phyloP scores from a whole-genome alignment of 1,284 basidiomycete genomes.

The Cryptococcus sp. region DNA sequence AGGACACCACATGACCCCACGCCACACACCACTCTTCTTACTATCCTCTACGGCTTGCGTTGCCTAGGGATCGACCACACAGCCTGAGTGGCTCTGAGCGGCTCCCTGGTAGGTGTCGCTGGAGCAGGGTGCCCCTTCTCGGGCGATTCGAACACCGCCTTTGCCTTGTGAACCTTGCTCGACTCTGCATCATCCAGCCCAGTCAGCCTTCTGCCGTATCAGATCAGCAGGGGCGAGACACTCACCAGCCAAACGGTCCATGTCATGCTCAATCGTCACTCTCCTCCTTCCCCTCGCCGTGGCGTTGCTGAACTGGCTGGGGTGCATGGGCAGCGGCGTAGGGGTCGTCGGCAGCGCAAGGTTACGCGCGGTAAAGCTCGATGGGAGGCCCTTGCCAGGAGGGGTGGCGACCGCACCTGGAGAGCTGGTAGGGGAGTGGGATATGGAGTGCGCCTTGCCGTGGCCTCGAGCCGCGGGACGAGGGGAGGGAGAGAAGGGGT shows the following conservation, averaged over 20 bases:
- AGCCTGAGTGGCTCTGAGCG: slow-evolving; percentile 11
- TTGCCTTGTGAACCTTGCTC: slow-evolving; percentile 30
- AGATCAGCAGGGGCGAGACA: not conserved
- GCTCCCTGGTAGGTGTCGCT: slow-evolving; percentile 12
- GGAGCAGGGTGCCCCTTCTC: slow-evolving; percentile 6
- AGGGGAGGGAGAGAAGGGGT: slow-evolving; percentile 10
- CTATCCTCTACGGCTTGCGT: slow-evolving; percentile 10
- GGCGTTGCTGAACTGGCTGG: slow-evolving; percentile 31
- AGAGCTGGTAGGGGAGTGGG: slow-evolving; percentile 11
- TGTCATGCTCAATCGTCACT: slow-evolving; percentile 48
- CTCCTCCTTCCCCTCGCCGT: slow-evolving; percentile 36
- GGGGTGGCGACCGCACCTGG: slow-evolving; percentile 1
- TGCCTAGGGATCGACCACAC: slow-evolving; percentile 20
- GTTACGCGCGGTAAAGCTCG: slow-evolving; percentile 38
- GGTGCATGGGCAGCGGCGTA: slow-evolving; percentile 44
- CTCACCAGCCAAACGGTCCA: slow-evolving; percentile 42
- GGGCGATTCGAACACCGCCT: slow-evolving; percentile 30
- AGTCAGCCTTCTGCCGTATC: not conserved
- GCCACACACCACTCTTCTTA: not conserved
- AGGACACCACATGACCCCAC: not conserved
- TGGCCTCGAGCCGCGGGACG: slow-evolving; percentile 7
- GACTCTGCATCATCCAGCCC: slow-evolving; percentile 18
- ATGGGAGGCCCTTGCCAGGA: slow-evolving; percentile 22
- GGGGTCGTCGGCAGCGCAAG: slow-evolving; percentile 34
- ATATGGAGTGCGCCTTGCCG: slow-evolving; percentile 22